Evolutionary conservation across 768 basidiomycete species (phyloP).

Genomic region (Harrya chromipes): DNA sequence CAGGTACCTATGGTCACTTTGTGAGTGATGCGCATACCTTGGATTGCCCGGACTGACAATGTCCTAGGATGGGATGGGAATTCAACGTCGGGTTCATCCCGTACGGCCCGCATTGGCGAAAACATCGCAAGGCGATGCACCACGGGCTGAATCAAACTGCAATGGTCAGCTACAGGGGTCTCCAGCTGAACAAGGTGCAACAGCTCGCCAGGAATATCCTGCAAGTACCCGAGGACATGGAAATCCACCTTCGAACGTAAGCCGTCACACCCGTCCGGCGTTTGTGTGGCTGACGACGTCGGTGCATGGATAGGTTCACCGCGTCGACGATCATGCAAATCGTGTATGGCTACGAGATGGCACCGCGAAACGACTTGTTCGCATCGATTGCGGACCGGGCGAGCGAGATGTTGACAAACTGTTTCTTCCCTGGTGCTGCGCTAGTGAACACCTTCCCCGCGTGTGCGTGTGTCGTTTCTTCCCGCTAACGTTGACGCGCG

Average conservation of each 20-base stretch:
- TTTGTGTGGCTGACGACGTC: too few species aligned
- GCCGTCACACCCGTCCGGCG: neutral
- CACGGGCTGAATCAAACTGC: slow-evolving; percentile 35
- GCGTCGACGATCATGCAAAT: slow-evolving; percentile 32
- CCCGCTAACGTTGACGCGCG: neutral
- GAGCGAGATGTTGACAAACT: slow-evolving; percentile 26
- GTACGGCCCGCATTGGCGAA: slow-evolving; percentile 38
- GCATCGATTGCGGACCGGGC: slow-evolving; percentile 31
- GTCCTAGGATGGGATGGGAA: slow-evolving; percentile 36
- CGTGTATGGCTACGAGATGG: slow-evolving; percentile 36
- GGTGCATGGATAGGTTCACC: slow-evolving; percentile 17
- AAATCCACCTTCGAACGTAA: slow-evolving; percentile 22
- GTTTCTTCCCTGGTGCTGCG: slow-evolving; percentile 30
- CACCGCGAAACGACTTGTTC: slow-evolving; percentile 29
- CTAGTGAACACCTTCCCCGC: slow-evolving; percentile 32
- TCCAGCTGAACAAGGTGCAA: slow-evolving; percentile 33
- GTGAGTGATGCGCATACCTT: slow-evolving; percentile 3
- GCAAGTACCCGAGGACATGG: slow-evolving; percentile 26
- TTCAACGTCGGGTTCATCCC: slow-evolving; percentile 35
- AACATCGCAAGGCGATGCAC: slow-evolving; percentile 36
- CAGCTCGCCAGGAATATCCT: slow-evolving; percentile 32
- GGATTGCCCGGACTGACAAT: slow-evolving; percentile 1
- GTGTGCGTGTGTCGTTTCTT: slow-evolving; percentile 12
- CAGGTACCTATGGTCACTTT: slow-evolving; percentile 21
- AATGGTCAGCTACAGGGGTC: slow-evolving; percentile 25